Conservation (phyloP, 164 flowering plant species). For the Taxillus chinensis region DNA sequence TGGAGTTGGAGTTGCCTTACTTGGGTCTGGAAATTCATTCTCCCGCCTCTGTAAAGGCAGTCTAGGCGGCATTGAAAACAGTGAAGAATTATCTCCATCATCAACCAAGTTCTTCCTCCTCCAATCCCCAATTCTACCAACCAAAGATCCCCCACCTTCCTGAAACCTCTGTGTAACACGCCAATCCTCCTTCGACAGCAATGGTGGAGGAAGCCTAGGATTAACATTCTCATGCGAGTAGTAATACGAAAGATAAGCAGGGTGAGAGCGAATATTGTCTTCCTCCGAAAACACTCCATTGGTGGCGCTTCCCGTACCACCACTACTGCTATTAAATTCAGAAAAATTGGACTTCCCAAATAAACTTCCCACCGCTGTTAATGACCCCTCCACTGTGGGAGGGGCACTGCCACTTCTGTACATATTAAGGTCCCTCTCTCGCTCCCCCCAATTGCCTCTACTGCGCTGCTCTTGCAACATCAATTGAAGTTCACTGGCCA, state of each 20-base stretch:
- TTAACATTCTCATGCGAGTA: conserved; percentile 64
- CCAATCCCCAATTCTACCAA: conserved; percentile 36
- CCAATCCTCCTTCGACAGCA: conserved; percentile 83
- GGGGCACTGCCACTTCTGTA: conserved; percentile 92
- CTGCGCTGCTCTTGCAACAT: conserved; percentile 34
- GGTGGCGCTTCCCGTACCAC: not conserved
- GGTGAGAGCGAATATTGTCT: conserved; percentile 68
- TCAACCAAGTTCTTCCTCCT: conserved; percentile 30
- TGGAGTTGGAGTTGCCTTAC: conserved; percentile 27
- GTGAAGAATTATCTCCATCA: conserved; percentile 28
- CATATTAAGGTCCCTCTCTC: conserved; percentile 44
- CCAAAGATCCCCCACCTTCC: conserved; percentile 32
- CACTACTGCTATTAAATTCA: conserved; percentile 5
- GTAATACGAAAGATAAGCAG: conserved; percentile 70
- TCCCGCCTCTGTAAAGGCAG: conserved; percentile 31
- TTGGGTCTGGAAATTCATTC: conserved; percentile 32
- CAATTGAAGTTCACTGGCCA: conserved; percentile 44
- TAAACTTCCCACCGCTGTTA: conserved; percentile 50
- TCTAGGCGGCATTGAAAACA: conserved; percentile 68
- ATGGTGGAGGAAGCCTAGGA: conserved; percentile 78
- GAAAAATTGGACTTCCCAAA: conserved; percentile 21
- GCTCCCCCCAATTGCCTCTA: conserved; percentile 11
- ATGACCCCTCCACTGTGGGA: conserved; percentile 80
- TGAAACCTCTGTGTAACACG: conserved; percentile 67
- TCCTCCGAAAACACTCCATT: conserved; percentile 44